Base-by-base conservation (phyloP, 1,139 yeast species). In the Scheffersomyces quercinus region DNA sequence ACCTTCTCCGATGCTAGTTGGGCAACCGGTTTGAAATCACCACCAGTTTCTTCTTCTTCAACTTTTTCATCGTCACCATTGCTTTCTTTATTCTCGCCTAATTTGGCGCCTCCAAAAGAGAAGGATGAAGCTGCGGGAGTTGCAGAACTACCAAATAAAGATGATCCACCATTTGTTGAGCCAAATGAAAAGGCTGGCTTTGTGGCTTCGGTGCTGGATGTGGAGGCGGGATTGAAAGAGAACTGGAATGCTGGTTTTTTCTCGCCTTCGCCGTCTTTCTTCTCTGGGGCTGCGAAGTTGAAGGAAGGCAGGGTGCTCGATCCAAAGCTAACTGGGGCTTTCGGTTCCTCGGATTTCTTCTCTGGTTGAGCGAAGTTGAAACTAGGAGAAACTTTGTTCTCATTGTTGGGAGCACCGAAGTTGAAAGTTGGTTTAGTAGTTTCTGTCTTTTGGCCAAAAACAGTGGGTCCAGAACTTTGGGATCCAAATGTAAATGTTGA, bases 11-110 rank as follows among this genome's bases (percentile, higher is more conserved):
- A 40, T 0, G 71, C 65, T 41, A 81, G 62, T 40, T 72, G 67
- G 4, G 75, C 79, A 28, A 75, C 66, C 0, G 82, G 79, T 32
- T 68, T 66, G 52, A 79, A 80, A 44, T 74, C 67, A 13, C 75
- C 70, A 14, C 69, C 64, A 4, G 66, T 81, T 16, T 72, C 68
- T 7, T 69, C 66, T 46, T 69, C 77, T 43, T 66, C 72, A 39
- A 69, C 77, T 43, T 64, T 69, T 1, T 53, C 67, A 4, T 45
- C 58, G 3, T 50, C 55, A 12, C 46, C 56, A 13, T 50, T 48
- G 2, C 42, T 35, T 13, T 41, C 50, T 11, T 37, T 42, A 26
- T 36, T 30, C 15, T 41, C 37, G 3, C 42, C 20, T 5, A 40
- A 33, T 10, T 42, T 37, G 11, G 41, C 29, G 20, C 32, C 37